Conservation (phyloP, 495 filamentous ascomycete species). For the Aspergillus homomorphus region DNA sequence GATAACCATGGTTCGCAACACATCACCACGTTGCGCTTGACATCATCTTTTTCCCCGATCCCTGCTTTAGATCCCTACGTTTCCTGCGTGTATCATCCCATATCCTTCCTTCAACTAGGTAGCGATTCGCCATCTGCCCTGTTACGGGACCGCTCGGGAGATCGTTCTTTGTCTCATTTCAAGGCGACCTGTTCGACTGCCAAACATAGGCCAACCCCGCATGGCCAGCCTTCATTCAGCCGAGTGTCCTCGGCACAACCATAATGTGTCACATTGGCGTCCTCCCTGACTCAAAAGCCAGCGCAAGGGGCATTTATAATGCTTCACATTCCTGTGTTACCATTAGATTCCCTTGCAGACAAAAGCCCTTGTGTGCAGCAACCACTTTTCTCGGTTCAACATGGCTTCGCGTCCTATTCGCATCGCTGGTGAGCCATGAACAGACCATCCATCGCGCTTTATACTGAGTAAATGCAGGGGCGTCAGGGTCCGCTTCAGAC, state of each 20-base stretch:
- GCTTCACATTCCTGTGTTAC: too few species aligned
- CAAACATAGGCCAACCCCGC: not conserved
- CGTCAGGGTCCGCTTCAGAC: constrained; percentile 55
- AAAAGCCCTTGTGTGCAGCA: not conserved
- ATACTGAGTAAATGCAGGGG: constrained; percentile 20
- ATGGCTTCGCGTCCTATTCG: constrained; percentile 24
- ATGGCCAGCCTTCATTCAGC: not conserved
- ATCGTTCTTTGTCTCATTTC: not conserved
- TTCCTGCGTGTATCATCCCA: not conserved
- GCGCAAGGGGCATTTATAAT: too few species aligned
- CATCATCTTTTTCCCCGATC: not conserved
- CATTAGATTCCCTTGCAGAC: not conserved
- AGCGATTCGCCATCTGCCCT: too few species aligned
- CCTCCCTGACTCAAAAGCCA: too few species aligned
- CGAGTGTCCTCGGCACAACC: not conserved
- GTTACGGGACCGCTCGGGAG: too few species aligned
- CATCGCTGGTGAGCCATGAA: constrained; percentile 19
- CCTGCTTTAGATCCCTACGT: not conserved
- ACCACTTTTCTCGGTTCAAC: not conserved
- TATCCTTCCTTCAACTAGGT: too few species aligned
- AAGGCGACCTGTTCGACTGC: not conserved
- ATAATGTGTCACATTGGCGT: too few species aligned
- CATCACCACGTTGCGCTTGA: not conserved
- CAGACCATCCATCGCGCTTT: not conserved
- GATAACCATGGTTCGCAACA: not conserved